Conservation (phyloP, 352 stramenopile genomes). For the Phytophthora melonis region DNA sequence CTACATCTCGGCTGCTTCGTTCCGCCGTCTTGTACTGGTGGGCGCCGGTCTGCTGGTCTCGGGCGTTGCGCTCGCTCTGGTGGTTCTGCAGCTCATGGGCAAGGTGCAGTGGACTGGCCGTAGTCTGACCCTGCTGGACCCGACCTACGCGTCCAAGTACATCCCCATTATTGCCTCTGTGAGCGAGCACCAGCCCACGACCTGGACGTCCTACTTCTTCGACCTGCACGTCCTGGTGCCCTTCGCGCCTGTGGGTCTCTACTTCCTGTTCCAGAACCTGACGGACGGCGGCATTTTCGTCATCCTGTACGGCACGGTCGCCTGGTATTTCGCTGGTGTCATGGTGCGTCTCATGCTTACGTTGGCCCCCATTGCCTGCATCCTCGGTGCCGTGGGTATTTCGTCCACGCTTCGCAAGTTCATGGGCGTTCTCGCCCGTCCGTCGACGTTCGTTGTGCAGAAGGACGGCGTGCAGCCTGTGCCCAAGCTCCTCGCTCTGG, state of each 20-base stretch:
- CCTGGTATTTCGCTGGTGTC: conserved; percentile 94
- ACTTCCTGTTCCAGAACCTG: conserved; percentile 91
- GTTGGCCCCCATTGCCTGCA: conserved; percentile 93
- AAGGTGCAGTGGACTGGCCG: conserved; percentile 92
- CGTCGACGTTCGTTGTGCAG: conserved; percentile 57
- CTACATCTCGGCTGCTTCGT: conserved; percentile 77
- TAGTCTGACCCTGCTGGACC: conserved; percentile 91
- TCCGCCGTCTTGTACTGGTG: conserved; percentile 79
- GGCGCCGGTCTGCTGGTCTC: conserved; percentile 68
- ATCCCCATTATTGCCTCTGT: conserved; percentile 96
- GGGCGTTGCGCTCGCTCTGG: conserved; percentile 57
- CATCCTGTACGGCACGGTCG: conserved; percentile 93
- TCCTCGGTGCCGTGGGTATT: conserved; percentile 89
- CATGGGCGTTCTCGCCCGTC: conserved; percentile 70
- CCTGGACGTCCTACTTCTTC: conserved; percentile 95
- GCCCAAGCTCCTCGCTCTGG: conserved; percentile 62
- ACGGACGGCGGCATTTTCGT: conserved; percentile 93
- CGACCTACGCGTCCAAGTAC: conserved; percentile 94
- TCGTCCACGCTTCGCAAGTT: conserved; percentile 85
- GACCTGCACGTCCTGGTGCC: conserved; percentile 93
- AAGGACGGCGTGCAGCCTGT: conserved; percentile 74
- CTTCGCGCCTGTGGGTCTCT: conserved; percentile 92
- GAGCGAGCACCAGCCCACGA: conserved; percentile 94
- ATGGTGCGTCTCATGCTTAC: conserved; percentile 95
- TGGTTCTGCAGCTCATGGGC: conserved; percentile 86